Base-by-base conservation (phyloP, 257 asterid species). In the Penstemon eatonii region DNA sequence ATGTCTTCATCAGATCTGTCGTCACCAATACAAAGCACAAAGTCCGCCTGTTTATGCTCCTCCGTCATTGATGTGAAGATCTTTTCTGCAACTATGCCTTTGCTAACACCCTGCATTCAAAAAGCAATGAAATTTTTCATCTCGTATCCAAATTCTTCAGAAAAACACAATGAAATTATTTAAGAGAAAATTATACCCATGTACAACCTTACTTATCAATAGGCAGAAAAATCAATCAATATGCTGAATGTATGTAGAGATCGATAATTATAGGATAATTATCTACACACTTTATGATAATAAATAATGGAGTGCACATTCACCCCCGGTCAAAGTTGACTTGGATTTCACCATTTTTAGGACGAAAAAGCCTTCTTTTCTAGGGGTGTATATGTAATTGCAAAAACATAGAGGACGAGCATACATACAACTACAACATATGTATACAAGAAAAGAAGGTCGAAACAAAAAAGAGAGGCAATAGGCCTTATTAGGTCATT, bases 1-100 rank as follows among this genome's bases (percentile, higher is more conserved):
- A 90, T 90, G 62, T 90, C 95, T 80, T 90, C 97, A 45, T 90
- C 97, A 12, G 97, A 90, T 83, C 97, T 83, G 77, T 90, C 97
- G 60, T 90, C 97, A 11, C 97, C 97, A 42, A 90, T 86, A 80
- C 97, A 90, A 13, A 90, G 89, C 61, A 86, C 97, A 72, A 90
- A 90, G 70, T 90, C 97, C 38, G 86, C 84, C 68, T 68, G 88
- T 60, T 73, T 78, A 66, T 81, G 86, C 73, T 80, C 81, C 82
- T 78, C 86, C 1, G 49, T 71, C 88, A 90, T 86, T 41, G 97
- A 84, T 69, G 91, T 74, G 78, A 90, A 90, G 59, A 90, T 77
- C 79, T 79, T 86, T 56, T 90, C 94, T 25, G 90, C 97, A 61
- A 90, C 95, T 57, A 78, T 63, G 42, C 97, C 97, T 81, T 90